Evolutionary conservation across 169 alveolate species (phyloP).

Genomic region (Eimeria tenella): DNA sequence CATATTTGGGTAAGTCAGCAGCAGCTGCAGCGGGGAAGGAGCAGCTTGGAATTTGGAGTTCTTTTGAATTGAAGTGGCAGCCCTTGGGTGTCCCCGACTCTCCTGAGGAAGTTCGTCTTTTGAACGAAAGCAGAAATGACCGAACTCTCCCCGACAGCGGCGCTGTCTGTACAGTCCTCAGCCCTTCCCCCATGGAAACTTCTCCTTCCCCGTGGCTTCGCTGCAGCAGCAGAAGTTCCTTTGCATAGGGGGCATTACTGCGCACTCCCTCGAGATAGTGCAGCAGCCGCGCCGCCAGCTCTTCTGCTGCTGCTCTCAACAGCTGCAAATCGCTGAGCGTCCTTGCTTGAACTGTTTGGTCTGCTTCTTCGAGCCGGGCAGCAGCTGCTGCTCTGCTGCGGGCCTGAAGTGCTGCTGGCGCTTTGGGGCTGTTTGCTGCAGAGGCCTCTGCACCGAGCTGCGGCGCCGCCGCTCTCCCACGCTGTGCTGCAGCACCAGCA

Average conservation of each 20-base stretch:
- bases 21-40: neutral
- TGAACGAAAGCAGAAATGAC: neutral
- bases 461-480: neutral
- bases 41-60: neutral
- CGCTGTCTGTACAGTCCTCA: neutral
- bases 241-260: neutral
- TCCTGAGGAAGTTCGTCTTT: neutral
- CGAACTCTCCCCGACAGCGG: neutral
- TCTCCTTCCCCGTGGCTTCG: neutral
- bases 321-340: constrained; percentile 11
- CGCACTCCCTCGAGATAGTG: constrained; percentile 4
- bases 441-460: neutral
- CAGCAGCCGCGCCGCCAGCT: neutral
- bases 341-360: neutral
- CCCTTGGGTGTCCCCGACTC: too few relatives aligned
- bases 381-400: neutral
- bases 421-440: neutral
- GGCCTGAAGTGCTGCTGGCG: neutral
- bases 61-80: neutral
- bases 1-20: neutral
- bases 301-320: constrained; percentile 9
- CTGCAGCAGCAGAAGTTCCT: neutral
- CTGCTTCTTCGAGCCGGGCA: neutral
- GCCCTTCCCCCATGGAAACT: neutral
- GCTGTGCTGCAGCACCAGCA: neutral